Evolutionary conservation across 441 rosid species (phyloP).

Genomic region (Brassica hybrid): DNA sequence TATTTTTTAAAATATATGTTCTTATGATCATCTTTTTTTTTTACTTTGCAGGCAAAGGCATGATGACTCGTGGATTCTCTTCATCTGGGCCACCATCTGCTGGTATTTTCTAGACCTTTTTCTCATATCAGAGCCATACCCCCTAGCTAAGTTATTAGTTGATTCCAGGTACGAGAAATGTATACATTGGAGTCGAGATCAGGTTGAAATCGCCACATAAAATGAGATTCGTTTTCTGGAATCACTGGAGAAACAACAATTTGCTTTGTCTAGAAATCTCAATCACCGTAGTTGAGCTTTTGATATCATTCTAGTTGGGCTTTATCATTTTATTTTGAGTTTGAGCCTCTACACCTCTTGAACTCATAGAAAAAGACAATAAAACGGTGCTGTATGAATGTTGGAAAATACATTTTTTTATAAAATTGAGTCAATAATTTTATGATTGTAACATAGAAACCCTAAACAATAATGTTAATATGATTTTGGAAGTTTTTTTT

Average conservation of each 20-base stretch:
- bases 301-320: constrained; percentile 15
- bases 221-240: not conserved
- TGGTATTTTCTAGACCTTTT: no score
- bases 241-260: constrained; percentile 2
- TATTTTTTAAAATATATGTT: no score
- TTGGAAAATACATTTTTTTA: no score
- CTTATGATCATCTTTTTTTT: no score
- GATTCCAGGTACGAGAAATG: no score
- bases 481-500: not conserved
- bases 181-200: not conserved
- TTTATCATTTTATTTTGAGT: not conserved
- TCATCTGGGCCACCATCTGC: no score
- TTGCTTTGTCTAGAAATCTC: constrained; percentile 32
- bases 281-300: constrained; percentile 15
- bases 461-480: not conserved
- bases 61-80: no score
- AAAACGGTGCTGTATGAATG: no score
- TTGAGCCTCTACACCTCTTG: not conserved
- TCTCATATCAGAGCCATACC: constrained; percentile 2
- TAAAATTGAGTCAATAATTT: no score
- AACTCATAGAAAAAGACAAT: not conserved
- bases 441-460: not conserved
- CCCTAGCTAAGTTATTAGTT: not conserved
- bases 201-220: not conserved
- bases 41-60: no score